Evolutionary conservation across 2,329 filamentous ascomycete genomes (phyloP).

Genomic region (Microdochium nivale): DNA sequence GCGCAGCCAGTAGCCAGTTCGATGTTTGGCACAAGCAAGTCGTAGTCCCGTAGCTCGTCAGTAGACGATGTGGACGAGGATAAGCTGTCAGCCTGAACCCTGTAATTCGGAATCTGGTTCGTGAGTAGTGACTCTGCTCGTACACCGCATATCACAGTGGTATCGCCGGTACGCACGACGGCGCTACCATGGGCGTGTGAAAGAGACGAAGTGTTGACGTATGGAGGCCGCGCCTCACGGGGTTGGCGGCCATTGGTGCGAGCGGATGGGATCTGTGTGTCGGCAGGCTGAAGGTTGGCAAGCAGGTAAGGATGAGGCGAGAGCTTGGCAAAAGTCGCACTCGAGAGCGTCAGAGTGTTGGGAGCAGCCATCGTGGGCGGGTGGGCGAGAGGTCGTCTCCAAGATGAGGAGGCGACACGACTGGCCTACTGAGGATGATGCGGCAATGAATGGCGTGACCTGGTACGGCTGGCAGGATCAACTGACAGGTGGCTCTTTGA

Average conservation of each 20-base stretch:
- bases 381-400: not conserved
- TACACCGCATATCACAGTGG: conserved; percentile 89
- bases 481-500: too few relatives aligned
- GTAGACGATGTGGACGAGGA: conserved; percentile 23
- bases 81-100: conserved; percentile 28
- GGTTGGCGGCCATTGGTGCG: conserved; percentile 77
- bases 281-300: conserved; percentile 65
- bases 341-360: conserved; percentile 38
- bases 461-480: too few relatives aligned
- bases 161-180: conserved; percentile 81
- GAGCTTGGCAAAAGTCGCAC: conserved; percentile 78
- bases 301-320: conserved; percentile 84
- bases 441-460: not conserved
- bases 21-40: conserved; percentile 85
- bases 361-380: conserved; percentile 21
- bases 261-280: conserved; percentile 42
- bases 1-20: conserved; percentile 87
- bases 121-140: conserved; percentile 76
- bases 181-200: conserved; percentile 87
- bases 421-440: not conserved
- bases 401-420: too few relatives aligned
- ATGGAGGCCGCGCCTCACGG: conserved; percentile 60
- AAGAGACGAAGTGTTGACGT: conserved; percentile 73
- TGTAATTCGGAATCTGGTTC: conserved; percentile 62
- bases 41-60: conserved; percentile 49